Evolutionary conservation across 2,329 filamentous ascomycete species (phyloP), one percentile per base, ranked within the genome.

Genomic region (Colletotrichum agaves): DNA sequence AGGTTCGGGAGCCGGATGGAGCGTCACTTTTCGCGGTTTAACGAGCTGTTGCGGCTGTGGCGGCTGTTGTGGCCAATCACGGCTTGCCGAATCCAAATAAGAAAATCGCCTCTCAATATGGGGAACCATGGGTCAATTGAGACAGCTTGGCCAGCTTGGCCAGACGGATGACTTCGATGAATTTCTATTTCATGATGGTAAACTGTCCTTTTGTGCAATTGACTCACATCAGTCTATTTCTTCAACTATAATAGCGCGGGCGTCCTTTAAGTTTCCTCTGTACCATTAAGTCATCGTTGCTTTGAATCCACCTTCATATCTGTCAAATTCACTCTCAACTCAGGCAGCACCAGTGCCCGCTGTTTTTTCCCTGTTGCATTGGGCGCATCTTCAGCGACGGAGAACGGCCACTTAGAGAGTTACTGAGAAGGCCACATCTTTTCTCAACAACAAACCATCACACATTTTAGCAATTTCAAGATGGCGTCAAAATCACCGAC

Each of bases 121-220:
- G 57, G 43, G 27, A 15, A 19, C 41, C 27, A 55, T 23, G 37
- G 65, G 37, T 49, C 39, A 19, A 56, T 60, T 37, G 61, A 67
- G 59, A 70, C 69, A 70, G 58, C 41, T 66, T 70, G 69, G 61
- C 57, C 61, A n/a, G n/a, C n/a, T n/a, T n/a, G n/a, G n/a, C n/a
- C 27, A 62, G 46, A 61, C 43, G 61, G 23, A 47, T 37, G 59
- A 53, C 31, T 71, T 70, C 67, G 56, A 68, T 49, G 23, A 10
- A 61, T 47, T 70, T 67, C 67, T 50, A 62, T 71, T 56, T 62
- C 37, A 19, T 57, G 62, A 59, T 46, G 46, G 50, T 60, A 61
- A 71, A 52, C 49, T 71, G 69, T 63, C 69, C 67, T 71, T 65
- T 71, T 63, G 41, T n/a, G 2, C 2, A 1, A 19, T 55, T 71